Percentiles rank a stretch among this genome's conserved stretches.
phyloP scores from a whole-genome alignment of 352 stramenopile species.

The Phytophthora aleatoria region DNA sequence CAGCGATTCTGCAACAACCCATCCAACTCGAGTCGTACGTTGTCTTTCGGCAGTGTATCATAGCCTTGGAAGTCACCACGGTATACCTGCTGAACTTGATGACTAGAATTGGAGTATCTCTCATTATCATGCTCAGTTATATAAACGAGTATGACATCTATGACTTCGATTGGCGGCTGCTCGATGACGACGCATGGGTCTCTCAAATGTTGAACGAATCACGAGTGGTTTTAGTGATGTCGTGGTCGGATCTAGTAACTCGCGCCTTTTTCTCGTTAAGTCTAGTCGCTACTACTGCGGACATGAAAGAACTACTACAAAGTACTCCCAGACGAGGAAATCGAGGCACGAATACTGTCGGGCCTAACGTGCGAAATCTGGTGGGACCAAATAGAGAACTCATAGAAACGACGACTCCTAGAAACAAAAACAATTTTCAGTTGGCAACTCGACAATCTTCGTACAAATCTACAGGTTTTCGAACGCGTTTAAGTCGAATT shows the following conservation, averaged over 20 bases:
- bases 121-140: conserved; percentile 29
- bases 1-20: background rate
- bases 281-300: conserved; percentile 10
- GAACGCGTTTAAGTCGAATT: background rate
- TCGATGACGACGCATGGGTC: conserved; percentile 12
- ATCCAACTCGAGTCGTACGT: background rate
- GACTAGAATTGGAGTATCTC: conserved; percentile 25
- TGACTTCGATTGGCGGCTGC: conserved; percentile 5
- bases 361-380: background rate
- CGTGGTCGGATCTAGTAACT: conserved; percentile 21
- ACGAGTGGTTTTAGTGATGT: conserved; percentile 30
- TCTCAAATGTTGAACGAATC: conserved; percentile 34
- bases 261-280: conserved; percentile 11
- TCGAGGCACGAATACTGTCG: background rate
- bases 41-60: conserved; percentile 9
- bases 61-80: conserved; percentile 1
- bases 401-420: background rate
- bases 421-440: background rate
- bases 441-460: background rate
- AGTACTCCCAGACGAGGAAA: background rate
- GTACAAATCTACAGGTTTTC: conserved; percentile 6
- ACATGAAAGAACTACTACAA: conserved; percentile 31
- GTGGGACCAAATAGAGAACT: background rate
- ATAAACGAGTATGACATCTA: conserved; percentile 8
- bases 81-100: conserved; percentile 28